Evolutionary conservation across 1,284 basidiomycete species (phyloP).

Genomic region (Cystobasidium slooffiae): DNA sequence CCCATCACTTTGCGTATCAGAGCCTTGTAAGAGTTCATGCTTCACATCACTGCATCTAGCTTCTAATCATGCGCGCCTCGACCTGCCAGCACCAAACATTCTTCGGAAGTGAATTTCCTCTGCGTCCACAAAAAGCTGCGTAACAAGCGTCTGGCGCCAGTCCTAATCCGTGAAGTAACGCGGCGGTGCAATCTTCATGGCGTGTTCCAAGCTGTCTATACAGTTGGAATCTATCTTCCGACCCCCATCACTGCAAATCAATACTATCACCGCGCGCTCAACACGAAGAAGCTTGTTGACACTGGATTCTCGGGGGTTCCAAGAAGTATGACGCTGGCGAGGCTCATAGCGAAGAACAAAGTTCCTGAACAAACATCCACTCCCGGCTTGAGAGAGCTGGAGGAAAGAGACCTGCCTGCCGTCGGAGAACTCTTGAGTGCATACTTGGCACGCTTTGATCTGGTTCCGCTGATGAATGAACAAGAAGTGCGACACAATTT

Average conservation of each 20-base stretch:
- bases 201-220: conserved; percentile 97
- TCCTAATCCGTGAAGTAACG: conserved; percentile 98
- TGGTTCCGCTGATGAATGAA: conserved; percentile 75
- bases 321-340: conserved; percentile 79
- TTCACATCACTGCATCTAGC: conserved; percentile 8
- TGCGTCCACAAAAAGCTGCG: conserved; percentile 98
- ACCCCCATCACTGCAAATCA: conserved; percentile 84
- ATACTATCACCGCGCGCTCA: conserved; percentile 87
- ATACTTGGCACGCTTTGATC: conserved; percentile 85
- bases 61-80: neutral
- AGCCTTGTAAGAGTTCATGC: conserved; percentile 65
- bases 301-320: conserved; percentile 87
- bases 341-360: conserved; percentile 77
- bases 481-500: conserved; percentile 89
- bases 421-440: conserved; percentile 74
- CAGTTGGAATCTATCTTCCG: conserved; percentile 85
- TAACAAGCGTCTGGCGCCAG: conserved; percentile 91
- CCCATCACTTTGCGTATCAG: conserved; percentile 81
- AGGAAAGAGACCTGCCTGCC: conserved; percentile 72
- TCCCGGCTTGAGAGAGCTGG: conserved; percentile 87
- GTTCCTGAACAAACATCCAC: conserved; percentile 62
- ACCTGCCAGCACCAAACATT: conserved; percentile 66
- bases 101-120: conserved; percentile 95
- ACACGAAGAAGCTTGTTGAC: conserved; percentile 89
- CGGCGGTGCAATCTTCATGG: conserved; percentile 86